Evolutionary conservation across 2,329 filamentous ascomycete species (phyloP), one percentile per base, ranked within the genome.

Genomic region (Pseudopithomyces chartarum): DNA sequence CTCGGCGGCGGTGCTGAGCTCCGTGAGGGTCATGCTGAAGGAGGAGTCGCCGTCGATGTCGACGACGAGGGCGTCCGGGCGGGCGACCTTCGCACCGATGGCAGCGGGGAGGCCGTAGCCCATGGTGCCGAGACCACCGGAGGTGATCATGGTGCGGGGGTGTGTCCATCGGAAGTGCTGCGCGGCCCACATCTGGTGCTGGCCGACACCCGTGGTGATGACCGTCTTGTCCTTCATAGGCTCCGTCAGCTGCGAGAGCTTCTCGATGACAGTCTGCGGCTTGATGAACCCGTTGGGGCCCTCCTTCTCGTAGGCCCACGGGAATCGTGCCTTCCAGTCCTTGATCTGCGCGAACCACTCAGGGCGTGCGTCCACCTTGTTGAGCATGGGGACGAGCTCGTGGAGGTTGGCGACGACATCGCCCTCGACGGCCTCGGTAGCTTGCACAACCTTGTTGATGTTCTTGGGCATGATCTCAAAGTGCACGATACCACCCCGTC

Each of bases 391-490:
- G 34, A 98, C 70, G 50, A 98, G 87, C 29, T 85, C 79, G 50
- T 82, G 82, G 33, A 98, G 81, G 77, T 96, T 98, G 17, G 87
- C 80, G 2, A 88, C 87, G 29, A 97, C 91, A 71, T 98, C 94
- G 57, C 95, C 95, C 79, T 97, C 94, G 17, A 98, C 89, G 44
- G 95, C 94, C 80, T 97, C 92, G 40, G 91, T 97, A 7, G 94
- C 93, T 79, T 98, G 92, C 13, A 99, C 90, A 40, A 98, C 93
- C 85, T 98, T 99, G 87, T 98, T 98, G 81, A 98, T 98, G 82
- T 99, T 98, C 88, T 99, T 99, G 68, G 95, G 94, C 89, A 98
- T 90, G 70, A 99, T 94, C 76, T 98, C 94, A 71, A 98, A 98
- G 78, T 99, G 94, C 15, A 98, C 86, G 69, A 99, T 98, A 71